These are phyloP conservation scores for Suillus placidus DNA, from an alignment of 768 basidiomycete genomes.

Conservation along the genomic window DNA sequence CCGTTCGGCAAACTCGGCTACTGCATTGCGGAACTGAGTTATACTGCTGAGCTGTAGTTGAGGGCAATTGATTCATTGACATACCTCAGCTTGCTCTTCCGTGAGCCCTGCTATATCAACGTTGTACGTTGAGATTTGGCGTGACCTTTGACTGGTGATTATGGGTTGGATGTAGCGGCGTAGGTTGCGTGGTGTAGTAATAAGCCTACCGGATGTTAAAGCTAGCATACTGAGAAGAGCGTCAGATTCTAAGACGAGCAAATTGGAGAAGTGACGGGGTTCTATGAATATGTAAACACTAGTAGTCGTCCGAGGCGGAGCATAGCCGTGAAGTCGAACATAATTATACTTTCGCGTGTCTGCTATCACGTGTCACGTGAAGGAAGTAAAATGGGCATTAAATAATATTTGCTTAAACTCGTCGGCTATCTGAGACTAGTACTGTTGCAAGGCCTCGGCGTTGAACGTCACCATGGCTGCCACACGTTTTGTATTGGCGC, in stretches of 20 bases:
- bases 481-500: background rate
- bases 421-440: background rate
- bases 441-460: background rate
- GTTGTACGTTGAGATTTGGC: slow-evolving; percentile 66
- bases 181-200: background rate
- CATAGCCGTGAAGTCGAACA: background rate
- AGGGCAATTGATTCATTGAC: slow-evolving; percentile 18
- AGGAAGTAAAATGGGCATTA: background rate
- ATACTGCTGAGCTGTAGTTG: background rate
- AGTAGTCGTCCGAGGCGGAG: background rate
- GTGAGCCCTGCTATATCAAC: slow-evolving; percentile 73
- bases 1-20: slow-evolving; percentile 76
- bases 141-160: background rate
- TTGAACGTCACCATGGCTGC: background rate
- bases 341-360: background rate
- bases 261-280: background rate
- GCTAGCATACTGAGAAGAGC: background rate
- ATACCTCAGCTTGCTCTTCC: slow-evolving; percentile 79
- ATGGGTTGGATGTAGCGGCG: background rate
- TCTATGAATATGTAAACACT: background rate
- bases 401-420: background rate
- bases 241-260: background rate
- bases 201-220: background rate
- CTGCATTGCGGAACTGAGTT: slow-evolving; percentile 76
- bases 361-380: background rate